phyloP scores from a whole-genome alignment of 2,329 filamentous ascomycete genomes.

The Eutypella sp. region DNA sequence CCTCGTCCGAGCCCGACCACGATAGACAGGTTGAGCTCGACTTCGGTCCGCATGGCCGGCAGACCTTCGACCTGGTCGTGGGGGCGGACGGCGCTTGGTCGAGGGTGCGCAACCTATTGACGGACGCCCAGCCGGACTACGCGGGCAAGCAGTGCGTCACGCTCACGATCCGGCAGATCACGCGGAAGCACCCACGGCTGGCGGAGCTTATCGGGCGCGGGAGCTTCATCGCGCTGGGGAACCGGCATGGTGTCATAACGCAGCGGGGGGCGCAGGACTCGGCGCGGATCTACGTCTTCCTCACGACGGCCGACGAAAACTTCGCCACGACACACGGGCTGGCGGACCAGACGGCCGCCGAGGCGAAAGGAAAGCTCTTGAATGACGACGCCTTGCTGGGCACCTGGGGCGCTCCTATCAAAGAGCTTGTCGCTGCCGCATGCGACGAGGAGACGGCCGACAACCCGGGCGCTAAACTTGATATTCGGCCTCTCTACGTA shows the following conservation, averaged over 20 bases:
- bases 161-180: constrained; percentile 27
- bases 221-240: constrained; percentile 27
- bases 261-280: constrained; percentile 25
- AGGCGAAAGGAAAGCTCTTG: constrained; percentile 2
- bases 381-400: background rate
- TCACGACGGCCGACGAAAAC: constrained; percentile 21
- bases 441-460: constrained; percentile 1
- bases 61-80: constrained; percentile 31
- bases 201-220: constrained; percentile 35
- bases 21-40: background rate
- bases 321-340: constrained; percentile 11
- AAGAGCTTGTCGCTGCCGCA: constrained; percentile 1
- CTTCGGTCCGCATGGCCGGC: constrained; percentile 8
- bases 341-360: background rate
- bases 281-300: constrained; percentile 24
- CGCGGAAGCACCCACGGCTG: constrained; percentile 32
- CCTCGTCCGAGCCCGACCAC: too few relatives aligned
- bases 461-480: constrained; percentile 2
- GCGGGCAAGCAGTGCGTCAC: constrained; percentile 34
- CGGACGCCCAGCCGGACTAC: constrained; percentile 31
- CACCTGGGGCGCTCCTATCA: background rate
- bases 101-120: constrained; percentile 31
- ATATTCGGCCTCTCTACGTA: constrained; percentile 19
- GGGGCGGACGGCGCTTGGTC: constrained; percentile 38
- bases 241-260: constrained; percentile 22